phyloP scores from a whole-genome alignment of 768 basidiomycete species.

The Plicaturopsis crispa region DNA sequence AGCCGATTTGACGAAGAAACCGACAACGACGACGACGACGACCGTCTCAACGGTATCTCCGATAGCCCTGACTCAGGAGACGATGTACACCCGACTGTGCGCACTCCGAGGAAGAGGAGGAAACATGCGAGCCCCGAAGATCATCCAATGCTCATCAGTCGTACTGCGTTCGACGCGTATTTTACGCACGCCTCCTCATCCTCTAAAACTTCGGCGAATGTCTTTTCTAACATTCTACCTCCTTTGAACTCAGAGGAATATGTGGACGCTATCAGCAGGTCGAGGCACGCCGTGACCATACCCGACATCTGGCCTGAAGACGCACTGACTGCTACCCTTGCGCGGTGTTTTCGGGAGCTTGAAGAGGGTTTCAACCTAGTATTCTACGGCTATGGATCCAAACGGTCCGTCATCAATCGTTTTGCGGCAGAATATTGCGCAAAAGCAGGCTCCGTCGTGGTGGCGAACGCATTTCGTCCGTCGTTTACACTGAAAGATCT shows the following conservation, averaged over 20 bases:
- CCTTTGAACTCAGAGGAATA: conserved; percentile 67
- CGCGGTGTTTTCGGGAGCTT: conserved; percentile 64
- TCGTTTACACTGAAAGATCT: conserved; percentile 63
- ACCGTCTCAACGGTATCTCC: no score
- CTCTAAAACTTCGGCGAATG: conserved; percentile 66
- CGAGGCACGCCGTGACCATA: conserved; percentile 26
- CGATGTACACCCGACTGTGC: no score
- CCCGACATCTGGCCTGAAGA: conserved; percentile 19
- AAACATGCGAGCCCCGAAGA: no score
- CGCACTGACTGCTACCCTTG: conserved; percentile 35
- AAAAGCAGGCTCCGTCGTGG: conserved; percentile 60
- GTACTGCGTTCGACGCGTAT: conserved; percentile 81
- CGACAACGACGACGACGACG: no score
- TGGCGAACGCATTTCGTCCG: conserved; percentile 75
- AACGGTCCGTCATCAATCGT: conserved; percentile 65
- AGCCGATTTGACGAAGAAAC: no score
- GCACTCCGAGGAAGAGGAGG: no score
- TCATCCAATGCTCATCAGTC: conserved; percentile 29
- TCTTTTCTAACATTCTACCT: conserved; percentile 69
- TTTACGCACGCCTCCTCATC: conserved; percentile 59
- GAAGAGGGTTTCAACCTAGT: conserved; percentile 81
- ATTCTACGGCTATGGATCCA: conserved; percentile 88
- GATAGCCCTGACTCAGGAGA: no score
- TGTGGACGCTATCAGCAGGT: conserved; percentile 18
- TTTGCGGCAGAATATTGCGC: conserved; percentile 57